phyloP scores from a whole-genome alignment of 2,329 filamentous ascomycete genomes.

The Pseudogymnoascus sp. region DNA sequence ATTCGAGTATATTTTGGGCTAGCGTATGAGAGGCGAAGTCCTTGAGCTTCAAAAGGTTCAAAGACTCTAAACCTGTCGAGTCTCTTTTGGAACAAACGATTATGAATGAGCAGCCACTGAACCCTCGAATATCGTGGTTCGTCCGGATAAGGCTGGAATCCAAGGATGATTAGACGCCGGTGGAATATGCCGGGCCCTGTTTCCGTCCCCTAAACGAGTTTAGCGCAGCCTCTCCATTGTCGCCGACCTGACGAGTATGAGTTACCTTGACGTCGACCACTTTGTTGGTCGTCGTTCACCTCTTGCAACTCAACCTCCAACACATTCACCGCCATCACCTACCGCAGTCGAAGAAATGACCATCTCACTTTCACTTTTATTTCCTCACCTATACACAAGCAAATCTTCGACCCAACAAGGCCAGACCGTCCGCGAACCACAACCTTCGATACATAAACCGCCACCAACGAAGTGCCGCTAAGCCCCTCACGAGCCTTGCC shows the following conservation, averaged over 20 bases:
- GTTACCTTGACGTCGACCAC: conserved; percentile 9
- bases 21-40: background rate
- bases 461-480: conserved; percentile 6
- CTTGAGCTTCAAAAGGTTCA: background rate
- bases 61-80: background rate
- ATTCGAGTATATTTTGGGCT: background rate
- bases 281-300: background rate
- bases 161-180: conserved; percentile 4
- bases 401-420: conserved; percentile 8
- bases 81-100: background rate
- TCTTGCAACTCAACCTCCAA: background rate
- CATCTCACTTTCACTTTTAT: conserved; percentile 8
- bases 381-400: conserved; percentile 9
- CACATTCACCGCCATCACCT: background rate
- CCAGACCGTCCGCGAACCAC: background rate
- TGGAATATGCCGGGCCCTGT: conserved; percentile 5
- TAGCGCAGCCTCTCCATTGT: conserved; percentile 7
- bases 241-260: background rate
- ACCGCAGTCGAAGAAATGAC: conserved; percentile 9
- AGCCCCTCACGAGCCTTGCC: conserved; percentile 10
- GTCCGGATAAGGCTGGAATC: conserved; percentile 9
- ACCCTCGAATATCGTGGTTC: background rate
- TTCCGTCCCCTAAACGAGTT: background rate
- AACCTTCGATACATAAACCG: conserved; percentile 7
- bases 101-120: background rate